Conservation (phyloP, 139 green algal genomes). For the Limnomonas spitsbergensis region DNA sequence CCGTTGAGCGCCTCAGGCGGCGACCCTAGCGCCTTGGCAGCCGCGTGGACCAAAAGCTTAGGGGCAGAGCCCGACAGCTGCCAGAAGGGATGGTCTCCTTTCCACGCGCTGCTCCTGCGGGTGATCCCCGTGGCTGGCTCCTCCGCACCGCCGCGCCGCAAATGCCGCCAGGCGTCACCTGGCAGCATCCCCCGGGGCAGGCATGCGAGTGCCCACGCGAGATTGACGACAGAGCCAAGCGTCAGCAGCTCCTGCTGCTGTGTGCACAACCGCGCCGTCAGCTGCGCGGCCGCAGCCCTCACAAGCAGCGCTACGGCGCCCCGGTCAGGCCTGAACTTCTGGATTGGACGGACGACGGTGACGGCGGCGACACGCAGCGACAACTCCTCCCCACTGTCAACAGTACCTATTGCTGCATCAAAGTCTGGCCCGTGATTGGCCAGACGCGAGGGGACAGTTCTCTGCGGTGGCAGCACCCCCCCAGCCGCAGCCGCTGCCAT, state of each 20-base stretch:
- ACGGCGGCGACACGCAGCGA: too few relatives aligned
- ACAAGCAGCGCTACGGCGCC: background rate
- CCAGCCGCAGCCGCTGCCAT: too few relatives aligned
- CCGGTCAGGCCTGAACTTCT: background rate
- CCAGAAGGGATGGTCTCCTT: background rate
- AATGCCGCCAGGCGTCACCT: background rate
- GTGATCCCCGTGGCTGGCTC: too few relatives aligned
- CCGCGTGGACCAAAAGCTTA: background rate
- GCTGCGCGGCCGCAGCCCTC: background rate
- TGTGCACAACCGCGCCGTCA: background rate
- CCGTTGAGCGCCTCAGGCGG: background rate
- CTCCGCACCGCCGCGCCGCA: background rate
- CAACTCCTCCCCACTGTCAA: too few relatives aligned
- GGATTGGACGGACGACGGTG: too few relatives aligned
- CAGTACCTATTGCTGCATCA: too few relatives aligned
- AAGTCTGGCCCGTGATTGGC: too few relatives aligned
- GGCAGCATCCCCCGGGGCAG: background rate
- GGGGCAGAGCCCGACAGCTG: background rate
- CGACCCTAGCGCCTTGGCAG: background rate
- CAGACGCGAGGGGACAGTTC: too few relatives aligned
- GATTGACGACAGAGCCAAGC: background rate
- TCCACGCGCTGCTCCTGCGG: background rate
- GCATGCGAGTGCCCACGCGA: background rate
- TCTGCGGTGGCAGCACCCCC: too few relatives aligned
- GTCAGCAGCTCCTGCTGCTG: background rate